A percentile compares a stretch with the other conserved stretches of the same genome.
Conservation (phyloP, 352 stramenopile genomes). For the Phytopythium mirpurense region DNA sequence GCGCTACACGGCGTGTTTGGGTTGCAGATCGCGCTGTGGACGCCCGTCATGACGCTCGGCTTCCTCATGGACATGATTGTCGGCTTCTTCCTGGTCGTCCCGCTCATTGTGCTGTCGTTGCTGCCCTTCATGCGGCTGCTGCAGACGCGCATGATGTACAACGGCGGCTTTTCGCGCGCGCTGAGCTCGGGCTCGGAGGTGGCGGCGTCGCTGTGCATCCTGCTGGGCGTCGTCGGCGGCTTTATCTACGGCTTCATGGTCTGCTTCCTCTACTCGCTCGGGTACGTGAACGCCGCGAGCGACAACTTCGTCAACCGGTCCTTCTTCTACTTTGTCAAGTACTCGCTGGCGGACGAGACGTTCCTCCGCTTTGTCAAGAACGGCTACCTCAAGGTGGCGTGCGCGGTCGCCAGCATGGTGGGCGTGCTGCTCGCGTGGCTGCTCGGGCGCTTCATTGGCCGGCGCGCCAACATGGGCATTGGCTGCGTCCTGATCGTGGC, state of each 20-base stretch:
- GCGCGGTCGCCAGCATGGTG: slow-evolving; percentile 43
- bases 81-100: slow-evolving; percentile 71
- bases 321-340: slow-evolving; percentile 61
- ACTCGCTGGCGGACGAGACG: slow-evolving; percentile 23
- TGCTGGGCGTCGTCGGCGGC: slow-evolving; percentile 67
- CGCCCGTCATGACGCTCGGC: slow-evolving; percentile 61
- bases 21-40: slow-evolving; percentile 60
- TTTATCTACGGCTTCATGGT: slow-evolving; percentile 77
- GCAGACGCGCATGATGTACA: slow-evolving; percentile 86
- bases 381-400: slow-evolving; percentile 51
- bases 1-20: slow-evolving; percentile 62
- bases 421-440: slow-evolving; percentile 44
- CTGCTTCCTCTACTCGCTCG: slow-evolving; percentile 61
- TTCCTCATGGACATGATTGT: slow-evolving; percentile 87
- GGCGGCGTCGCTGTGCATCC: slow-evolving; percentile 72
- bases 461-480: slow-evolving; percentile 54
- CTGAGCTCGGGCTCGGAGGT: slow-evolving; percentile 76
- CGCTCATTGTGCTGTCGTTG: slow-evolving; percentile 64
- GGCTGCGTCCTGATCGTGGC: slow-evolving; percentile 42
- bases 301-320: slow-evolving; percentile 75
- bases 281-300: slow-evolving; percentile 67
- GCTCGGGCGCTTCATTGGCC: slow-evolving; percentile 53
- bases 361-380: slow-evolving; percentile 47
- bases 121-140: slow-evolving; percentile 85
- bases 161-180: slow-evolving; percentile 74